Conservation (phyloP, 2,329 filamentous ascomycete species). For the Fusarium zealandicum region DNA sequence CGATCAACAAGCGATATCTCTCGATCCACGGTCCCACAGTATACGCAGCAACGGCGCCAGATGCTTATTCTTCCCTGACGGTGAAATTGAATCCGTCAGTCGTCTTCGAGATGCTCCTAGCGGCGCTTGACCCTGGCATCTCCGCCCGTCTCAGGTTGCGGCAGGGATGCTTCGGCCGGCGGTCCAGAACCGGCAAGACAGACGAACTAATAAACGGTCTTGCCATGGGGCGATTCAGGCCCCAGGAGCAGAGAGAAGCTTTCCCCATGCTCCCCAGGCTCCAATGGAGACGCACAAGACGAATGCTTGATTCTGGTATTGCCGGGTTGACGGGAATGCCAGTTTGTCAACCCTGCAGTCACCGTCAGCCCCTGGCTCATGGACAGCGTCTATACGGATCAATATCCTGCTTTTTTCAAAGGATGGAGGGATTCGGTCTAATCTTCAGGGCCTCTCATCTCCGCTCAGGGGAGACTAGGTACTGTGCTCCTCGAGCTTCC, state of each 20-base stretch:
- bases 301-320: not conserved
- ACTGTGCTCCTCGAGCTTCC: no score
- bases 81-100: constrained; percentile 37
- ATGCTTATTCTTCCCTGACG: constrained; percentile 21
- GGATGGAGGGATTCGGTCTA: not conserved
- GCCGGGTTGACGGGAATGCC: constrained; percentile 19
- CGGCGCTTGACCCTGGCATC: constrained; percentile 18
- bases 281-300: not conserved
- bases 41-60: not conserved
- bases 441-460: no score
- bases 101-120: constrained; percentile 2
- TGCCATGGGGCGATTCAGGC: constrained; percentile 13
- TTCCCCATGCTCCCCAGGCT: constrained; percentile 10
- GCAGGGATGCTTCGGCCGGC: constrained; percentile 22
- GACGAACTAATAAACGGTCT: not conserved
- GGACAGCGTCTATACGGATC: not conserved
- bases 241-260: constrained; percentile 3
- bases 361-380: constrained; percentile 1
- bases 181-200: constrained; percentile 9
- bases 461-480: no score
- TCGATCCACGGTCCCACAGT: constrained; percentile 13
- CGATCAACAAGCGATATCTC: constrained; percentile 7
- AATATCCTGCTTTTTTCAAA: not conserved
- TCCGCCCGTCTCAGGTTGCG: constrained; percentile 39
- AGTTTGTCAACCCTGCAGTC: constrained; percentile 2